Evolutionary conservation across 83 land plant genomes (phyloP).

Genomic region (Thuja plicata): DNA sequence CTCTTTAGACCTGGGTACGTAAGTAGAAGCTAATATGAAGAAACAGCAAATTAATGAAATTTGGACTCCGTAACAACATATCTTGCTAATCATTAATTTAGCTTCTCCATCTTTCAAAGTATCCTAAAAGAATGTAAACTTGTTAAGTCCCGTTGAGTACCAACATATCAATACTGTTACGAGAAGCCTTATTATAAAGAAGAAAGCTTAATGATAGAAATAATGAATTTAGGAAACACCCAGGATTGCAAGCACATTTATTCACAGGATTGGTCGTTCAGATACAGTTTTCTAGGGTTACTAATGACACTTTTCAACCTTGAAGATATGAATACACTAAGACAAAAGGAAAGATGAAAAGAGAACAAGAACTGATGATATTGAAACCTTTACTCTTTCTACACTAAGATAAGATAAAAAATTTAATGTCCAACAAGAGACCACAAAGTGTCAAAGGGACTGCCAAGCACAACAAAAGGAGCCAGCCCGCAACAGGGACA

Average conservation of each 20-base stretch:
- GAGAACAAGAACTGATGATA: no score
- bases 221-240: not conserved
- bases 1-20: not conserved
- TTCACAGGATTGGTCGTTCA: not conserved
- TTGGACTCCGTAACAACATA: not conserved
- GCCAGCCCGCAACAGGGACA: no score
- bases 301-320: not conserved
- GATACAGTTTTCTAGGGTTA: not conserved
- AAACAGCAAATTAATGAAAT: not conserved
- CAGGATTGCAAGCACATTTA: not conserved
- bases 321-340: not conserved
- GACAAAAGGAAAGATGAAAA: not conserved
- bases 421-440: not conserved
- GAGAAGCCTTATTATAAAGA: not conserved
- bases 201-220: not conserved
- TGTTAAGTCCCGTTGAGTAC: not conserved
- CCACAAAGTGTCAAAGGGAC: no score
- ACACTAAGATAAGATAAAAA: not conserved
- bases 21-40: no score
- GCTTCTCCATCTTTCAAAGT: not conserved
- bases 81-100: not conserved
- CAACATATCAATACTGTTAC: not conserved
- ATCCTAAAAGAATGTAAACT: not conserved
- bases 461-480: no score
- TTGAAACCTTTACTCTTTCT: not conserved